Evolutionary conservation across 345 rosid genomes (phyloP).

Genomic region (Syzygium aromaticum): DNA sequence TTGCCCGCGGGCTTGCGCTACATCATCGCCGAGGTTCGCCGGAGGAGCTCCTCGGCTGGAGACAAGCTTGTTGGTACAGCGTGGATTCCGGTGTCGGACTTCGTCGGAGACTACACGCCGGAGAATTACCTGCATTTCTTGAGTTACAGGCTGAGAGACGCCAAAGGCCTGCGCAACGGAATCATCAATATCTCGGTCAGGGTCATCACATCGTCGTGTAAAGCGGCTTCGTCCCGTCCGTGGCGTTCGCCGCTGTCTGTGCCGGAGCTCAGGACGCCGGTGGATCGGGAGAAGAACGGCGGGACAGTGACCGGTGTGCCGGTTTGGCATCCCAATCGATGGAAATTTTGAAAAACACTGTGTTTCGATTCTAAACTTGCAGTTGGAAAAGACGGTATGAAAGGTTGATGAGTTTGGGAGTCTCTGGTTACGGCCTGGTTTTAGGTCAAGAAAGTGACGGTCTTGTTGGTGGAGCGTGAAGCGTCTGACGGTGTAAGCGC

Average conservation of each 20-base stretch:
- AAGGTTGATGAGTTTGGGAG: neutral
- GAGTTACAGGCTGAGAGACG: constrained; percentile 13
- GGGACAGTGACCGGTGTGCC: constrained; percentile 2
- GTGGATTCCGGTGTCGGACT: constrained; percentile 9
- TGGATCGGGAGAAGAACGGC: neutral
- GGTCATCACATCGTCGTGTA: neutral
- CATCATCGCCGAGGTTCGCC: constrained; percentile 6
- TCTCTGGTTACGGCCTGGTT: neutral
- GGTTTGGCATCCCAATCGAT: neutral
- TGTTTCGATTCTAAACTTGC: no score
- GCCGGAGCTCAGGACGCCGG: neutral
- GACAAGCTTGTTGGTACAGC: constrained; percentile 5
- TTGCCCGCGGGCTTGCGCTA: neutral
- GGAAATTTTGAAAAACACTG: neutral
- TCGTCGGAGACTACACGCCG: constrained; percentile 11
- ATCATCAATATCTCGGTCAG: constrained; percentile 8
- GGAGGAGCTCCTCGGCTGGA: neutral
- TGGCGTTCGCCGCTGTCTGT: neutral
- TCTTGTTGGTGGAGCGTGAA: neutral
- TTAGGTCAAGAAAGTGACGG: neutral
- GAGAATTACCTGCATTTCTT: constrained; percentile 6
- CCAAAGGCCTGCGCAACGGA: constrained; percentile 2
- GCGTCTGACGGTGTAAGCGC: neutral
- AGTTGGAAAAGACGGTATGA: no score
- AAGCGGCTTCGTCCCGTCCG: neutral